phyloP scores from a whole-genome alignment of 2,329 filamentous ascomycete species.

The Emergomyces orientalis region DNA sequence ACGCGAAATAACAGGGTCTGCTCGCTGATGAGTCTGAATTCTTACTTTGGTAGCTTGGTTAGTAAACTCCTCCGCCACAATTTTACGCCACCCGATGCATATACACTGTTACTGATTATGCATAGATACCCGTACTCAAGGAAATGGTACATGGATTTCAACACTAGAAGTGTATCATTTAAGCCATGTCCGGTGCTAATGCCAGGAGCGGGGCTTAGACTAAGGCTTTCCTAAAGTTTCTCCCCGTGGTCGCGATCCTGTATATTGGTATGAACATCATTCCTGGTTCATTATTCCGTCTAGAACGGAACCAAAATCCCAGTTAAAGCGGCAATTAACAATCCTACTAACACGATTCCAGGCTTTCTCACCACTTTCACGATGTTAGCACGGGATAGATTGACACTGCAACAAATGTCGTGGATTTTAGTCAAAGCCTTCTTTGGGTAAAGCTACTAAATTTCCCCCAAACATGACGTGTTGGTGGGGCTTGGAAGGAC shows the following conservation, averaged over 20 bases:
- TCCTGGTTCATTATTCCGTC: background rate
- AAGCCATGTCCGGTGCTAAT: conserved; percentile 8
- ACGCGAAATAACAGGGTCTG: conserved; percentile 52
- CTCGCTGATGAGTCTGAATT: conserved; percentile 75
- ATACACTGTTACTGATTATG: conserved; percentile 17
- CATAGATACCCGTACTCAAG: conserved; percentile 72
- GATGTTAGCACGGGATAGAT: conserved; percentile 49
- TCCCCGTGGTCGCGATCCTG: conserved; percentile 67
- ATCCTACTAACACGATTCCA: conserved; percentile 19
- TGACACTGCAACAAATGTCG: conserved; percentile 48
- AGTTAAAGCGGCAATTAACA: conserved; percentile 10
- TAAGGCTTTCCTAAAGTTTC: conserved; percentile 80
- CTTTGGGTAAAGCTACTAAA: conserved; percentile 42
- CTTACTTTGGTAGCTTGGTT: conserved; percentile 60
- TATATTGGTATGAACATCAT: conserved; percentile 54
- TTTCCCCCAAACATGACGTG: background rate
- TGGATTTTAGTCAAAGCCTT: conserved; percentile 55
- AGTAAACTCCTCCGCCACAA: conserved; percentile 17
- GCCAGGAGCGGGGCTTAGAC: conserved; percentile 37
- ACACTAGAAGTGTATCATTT: background rate
- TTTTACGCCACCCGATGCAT: conserved; percentile 3
- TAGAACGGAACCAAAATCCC: conserved; percentile 8
- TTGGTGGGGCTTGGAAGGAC: conserved; percentile 6
- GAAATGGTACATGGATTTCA: conserved; percentile 57
- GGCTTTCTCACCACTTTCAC: conserved; percentile 75